Percentiles rank a stretch among this genome's conserved stretches.
These are phyloP conservation scores for Phascolomyces articulosus DNA, from an alignment of 371 early-diverging fungal species.

Conservation along the genomic window DNA sequence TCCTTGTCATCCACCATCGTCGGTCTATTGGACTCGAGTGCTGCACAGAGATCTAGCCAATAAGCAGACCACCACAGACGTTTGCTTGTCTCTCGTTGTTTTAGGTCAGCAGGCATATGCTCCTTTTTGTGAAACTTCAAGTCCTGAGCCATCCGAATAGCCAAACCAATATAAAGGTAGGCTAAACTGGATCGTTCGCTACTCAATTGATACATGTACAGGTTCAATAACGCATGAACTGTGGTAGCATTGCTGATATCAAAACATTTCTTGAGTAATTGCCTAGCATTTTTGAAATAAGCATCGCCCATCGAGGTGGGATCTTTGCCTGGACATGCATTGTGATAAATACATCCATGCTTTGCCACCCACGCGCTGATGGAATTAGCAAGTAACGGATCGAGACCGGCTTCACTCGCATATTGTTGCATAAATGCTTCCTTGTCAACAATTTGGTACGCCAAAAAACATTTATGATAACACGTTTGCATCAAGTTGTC, in stretches of 20 bases:
- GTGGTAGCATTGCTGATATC: conserved; percentile 62
- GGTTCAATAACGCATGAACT: conserved; percentile 59
- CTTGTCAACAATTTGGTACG: conserved; percentile 65
- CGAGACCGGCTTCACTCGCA: conserved; percentile 35
- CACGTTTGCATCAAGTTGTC: conserved; percentile 53
- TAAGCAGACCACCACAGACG: conserved; percentile 70
- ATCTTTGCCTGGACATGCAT: conserved; percentile 42
- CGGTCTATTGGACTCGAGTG: conserved; percentile 53
- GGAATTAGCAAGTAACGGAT: conserved; percentile 59
- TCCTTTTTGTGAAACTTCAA: conserved; percentile 62
- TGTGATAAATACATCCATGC: conserved; percentile 59
- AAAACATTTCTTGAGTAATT: conserved; percentile 62
- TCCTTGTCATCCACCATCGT: conserved; percentile 68
- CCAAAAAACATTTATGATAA: conserved; percentile 58
- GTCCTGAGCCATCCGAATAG: conserved; percentile 71
- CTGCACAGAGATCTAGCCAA: conserved; percentile 60
- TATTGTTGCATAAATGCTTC: conserved; percentile 53
- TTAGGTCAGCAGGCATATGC: conserved; percentile 51
- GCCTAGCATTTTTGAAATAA: conserved; percentile 61
- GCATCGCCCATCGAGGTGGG: conserved; percentile 60
- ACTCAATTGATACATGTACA: conserved; percentile 68
- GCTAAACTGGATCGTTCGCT: conserved; percentile 60
- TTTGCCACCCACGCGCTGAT: conserved; percentile 66
- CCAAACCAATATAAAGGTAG: conserved; percentile 65
- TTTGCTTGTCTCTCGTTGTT: conserved; percentile 63